These are phyloP conservation scores for Pezicula radicicola DNA, from an alignment of 2,329 filamentous ascomycete species.

Conservation along the genomic window DNA sequence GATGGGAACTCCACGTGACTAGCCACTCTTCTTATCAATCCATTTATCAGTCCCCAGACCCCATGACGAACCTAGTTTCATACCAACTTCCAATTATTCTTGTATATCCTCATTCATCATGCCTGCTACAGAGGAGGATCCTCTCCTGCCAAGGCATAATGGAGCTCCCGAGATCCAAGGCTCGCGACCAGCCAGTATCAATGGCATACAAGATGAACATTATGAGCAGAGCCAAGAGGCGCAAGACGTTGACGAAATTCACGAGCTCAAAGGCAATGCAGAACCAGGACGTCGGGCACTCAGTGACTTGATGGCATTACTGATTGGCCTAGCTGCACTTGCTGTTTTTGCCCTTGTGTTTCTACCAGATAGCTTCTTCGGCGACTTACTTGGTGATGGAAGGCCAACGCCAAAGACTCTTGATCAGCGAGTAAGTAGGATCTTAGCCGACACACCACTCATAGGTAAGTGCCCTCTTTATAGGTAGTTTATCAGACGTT, in stretches of 20 bases:
- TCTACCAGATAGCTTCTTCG: conserved; percentile 2
- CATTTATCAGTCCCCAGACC: no score
- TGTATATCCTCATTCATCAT: conserved; percentile 8
- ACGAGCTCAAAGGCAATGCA: background rate
- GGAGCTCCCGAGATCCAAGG: conserved; percentile 24
- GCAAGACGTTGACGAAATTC: background rate
- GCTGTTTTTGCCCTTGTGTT: conserved; percentile 11
- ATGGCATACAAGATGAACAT: conserved; percentile 5
- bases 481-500: background rate
- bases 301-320: conserved; percentile 4
- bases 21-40: no score
- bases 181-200: conserved; percentile 19
- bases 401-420: conserved; percentile 19
- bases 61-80: background rate
- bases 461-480: conserved; percentile 34
- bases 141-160: conserved; percentile 23
- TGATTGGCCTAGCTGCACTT: conserved; percentile 13
- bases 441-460: conserved; percentile 42
- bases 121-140: conserved; percentile 23
- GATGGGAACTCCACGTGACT: no score
- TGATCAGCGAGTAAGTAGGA: conserved; percentile 35
- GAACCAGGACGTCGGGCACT: background rate
- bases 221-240: background rate
- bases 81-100: background rate
- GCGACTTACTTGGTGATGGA: conserved; percentile 2